These are phyloP conservation scores for Exserohilum turcica DNA, from an alignment of 2,329 filamentous ascomycete species.

Conservation along the genomic window DNA sequence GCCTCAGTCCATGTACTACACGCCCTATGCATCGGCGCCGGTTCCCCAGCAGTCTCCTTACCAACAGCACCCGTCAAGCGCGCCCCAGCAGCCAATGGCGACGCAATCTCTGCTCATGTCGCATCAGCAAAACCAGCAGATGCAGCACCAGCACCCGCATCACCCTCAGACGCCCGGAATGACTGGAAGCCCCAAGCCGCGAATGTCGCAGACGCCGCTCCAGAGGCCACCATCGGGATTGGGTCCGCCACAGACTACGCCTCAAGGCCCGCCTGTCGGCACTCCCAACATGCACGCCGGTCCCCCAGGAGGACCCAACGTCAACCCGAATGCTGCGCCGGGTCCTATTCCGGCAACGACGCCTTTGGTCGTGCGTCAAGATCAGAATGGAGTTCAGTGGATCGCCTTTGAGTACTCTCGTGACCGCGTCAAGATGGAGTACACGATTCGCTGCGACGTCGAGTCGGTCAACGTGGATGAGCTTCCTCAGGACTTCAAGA, in stretches of 20 bases:
- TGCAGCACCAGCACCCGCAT: conserved; percentile 51
- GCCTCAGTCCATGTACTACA: conserved; percentile 82
- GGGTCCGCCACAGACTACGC: conserved; percentile 47
- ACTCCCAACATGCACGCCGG: conserved; percentile 50
- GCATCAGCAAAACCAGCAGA: conserved; percentile 52
- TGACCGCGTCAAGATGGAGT: conserved; percentile 98
- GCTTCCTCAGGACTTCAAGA: conserved; percentile 87
- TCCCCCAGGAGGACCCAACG: conserved; percentile 53
- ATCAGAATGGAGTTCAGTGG: conserved; percentile 97
- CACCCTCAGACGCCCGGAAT: conserved; percentile 62
- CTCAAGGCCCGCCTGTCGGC: conserved; percentile 49
- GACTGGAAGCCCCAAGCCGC: conserved; percentile 62
- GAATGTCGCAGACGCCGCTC: conserved; percentile 56
- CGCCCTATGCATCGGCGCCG: conserved; percentile 53
- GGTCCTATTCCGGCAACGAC: conserved; percentile 97
- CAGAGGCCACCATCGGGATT: conserved; percentile 62
- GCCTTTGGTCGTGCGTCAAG: conserved; percentile 89
- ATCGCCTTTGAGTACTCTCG: conserved; percentile 98
- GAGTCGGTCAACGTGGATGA: conserved; percentile 93
- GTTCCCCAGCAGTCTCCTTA: conserved; percentile 64
- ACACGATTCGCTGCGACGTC: conserved; percentile 96
- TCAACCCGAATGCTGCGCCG: conserved; percentile 89
- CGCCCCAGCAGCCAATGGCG: conserved; percentile 62
- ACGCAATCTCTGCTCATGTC: conserved; percentile 59
- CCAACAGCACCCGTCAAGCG: conserved; percentile 59